These are phyloP conservation scores for Albatrellus sp. DNA, from an alignment of 1,284 basidiomycete species.

Conservation along the genomic window DNA sequence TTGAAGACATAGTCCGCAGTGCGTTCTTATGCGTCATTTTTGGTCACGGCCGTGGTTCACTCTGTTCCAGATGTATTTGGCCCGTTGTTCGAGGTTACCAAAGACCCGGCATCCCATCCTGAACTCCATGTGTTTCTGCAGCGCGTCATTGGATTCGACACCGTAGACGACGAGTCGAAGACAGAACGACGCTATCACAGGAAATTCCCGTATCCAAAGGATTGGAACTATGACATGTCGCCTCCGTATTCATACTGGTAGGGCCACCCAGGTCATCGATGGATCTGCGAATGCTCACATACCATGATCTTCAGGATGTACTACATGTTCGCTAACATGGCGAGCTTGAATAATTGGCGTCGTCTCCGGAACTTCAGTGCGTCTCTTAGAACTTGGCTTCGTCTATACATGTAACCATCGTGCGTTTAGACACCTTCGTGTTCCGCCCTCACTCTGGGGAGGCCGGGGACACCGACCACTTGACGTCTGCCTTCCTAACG, in stretches of 20 bases:
- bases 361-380: constrained; percentile 81
- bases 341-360: constrained; percentile 91
- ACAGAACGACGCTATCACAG: constrained; percentile 84
- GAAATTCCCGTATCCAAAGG: constrained; percentile 89
- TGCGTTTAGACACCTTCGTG: constrained; percentile 76
- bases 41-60: background rate
- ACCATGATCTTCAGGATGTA: constrained; percentile 56
- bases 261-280: constrained; percentile 12
- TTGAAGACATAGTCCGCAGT: constrained; percentile 89
- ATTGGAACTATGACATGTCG: constrained; percentile 85
- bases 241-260: constrained; percentile 95
- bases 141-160: constrained; percentile 93
- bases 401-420: background rate
- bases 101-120: constrained; percentile 81
- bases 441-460: constrained; percentile 96
- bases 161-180: constrained; percentile 97
- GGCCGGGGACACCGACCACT: constrained; percentile 96
- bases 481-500: constrained; percentile 91
- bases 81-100: constrained; percentile 94
- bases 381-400: constrained; percentile 17
- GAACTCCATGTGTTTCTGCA: constrained; percentile 95
- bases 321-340: constrained; percentile 96
- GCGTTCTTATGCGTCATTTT: constrained; percentile 20
- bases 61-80: constrained; percentile 69
- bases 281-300: background rate